phyloP scores from a whole-genome alignment of 192 early-diverging fungal genomes.

The Chytriomyces hyalinus region DNA sequence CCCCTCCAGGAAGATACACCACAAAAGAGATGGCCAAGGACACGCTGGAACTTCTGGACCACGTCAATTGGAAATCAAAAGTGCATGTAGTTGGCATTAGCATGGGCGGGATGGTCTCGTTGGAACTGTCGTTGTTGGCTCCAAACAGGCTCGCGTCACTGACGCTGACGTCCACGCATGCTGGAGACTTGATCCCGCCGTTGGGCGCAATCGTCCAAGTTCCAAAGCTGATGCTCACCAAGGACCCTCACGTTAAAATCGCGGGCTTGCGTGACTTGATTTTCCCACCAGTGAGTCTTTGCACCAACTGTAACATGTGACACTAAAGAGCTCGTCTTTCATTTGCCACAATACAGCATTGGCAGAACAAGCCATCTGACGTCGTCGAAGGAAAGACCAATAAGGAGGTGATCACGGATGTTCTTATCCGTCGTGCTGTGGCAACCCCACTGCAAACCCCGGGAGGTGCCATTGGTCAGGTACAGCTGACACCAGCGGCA shows the following conservation, averaged over 20 bases:
- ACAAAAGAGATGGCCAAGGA: slow-evolving; percentile 83
- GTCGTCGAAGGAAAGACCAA: slow-evolving; percentile 8
- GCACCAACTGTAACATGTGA: background rate
- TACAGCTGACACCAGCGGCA: background rate
- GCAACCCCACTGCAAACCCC: background rate
- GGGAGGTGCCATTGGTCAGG: slow-evolving; percentile 21
- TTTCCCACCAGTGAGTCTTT: slow-evolving; percentile 30
- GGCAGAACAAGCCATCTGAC: slow-evolving; percentile 36
- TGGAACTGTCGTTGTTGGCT: slow-evolving; percentile 67
- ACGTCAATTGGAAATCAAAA: slow-evolving; percentile 72
- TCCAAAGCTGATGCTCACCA: slow-evolving; percentile 24
- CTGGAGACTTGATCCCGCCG: slow-evolving; percentile 55
- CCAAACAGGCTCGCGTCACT: slow-evolving; percentile 66
- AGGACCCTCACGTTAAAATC: slow-evolving; percentile 29
- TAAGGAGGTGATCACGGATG: background rate
- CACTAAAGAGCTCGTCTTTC: background rate
- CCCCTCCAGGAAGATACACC: slow-evolving; percentile 52
- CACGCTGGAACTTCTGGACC: slow-evolving; percentile 67
- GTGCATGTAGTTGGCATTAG: slow-evolving; percentile 83
- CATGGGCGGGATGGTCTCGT: slow-evolving; percentile 82
- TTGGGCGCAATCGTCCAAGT: slow-evolving; percentile 16
- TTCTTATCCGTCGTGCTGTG: background rate
- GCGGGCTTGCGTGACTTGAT: slow-evolving; percentile 34
- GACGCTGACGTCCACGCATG: slow-evolving; percentile 63
- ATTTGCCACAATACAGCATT: slow-evolving; percentile 6